Percentiles rank a stretch among this genome's conserved stretches.
Conservation (phyloP, 139 green algal species). For the Coelastrella sp. region DNA sequence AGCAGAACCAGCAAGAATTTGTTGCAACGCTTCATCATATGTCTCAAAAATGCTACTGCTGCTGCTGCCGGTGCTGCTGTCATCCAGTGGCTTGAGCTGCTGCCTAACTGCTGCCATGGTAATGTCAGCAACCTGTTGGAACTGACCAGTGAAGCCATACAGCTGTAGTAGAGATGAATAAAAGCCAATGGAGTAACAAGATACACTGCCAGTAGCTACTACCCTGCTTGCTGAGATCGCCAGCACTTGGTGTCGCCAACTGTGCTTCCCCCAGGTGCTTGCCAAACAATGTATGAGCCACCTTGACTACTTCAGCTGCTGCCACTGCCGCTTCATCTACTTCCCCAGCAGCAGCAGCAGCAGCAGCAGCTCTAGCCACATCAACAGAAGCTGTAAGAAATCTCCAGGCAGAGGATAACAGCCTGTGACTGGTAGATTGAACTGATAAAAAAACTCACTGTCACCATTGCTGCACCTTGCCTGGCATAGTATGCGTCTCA, state of each 20-base stretch:
- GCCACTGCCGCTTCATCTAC: background rate
- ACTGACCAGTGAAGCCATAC: slow-evolving; percentile 2
- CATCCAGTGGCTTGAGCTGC: background rate
- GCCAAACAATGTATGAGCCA: background rate
- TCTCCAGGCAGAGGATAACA: background rate
- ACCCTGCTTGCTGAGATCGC: background rate
- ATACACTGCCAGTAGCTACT: no score
- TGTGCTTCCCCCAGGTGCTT: background rate
- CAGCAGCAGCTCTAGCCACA: background rate
- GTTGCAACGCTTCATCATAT: background rate
- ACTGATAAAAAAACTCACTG: no score
- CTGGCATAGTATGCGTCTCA: background rate
- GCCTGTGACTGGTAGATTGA: background rate
- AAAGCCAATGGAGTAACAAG: background rate
- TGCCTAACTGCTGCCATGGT: background rate
- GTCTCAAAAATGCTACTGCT: background rate
- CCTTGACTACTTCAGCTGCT: background rate
- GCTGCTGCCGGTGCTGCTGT: background rate
- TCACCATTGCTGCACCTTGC: background rate
- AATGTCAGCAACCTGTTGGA: background rate
- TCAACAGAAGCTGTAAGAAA: background rate
- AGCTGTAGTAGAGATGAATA: background rate
- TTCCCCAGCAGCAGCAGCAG: background rate
- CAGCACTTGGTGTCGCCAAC: background rate
- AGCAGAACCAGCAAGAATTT: background rate